Evolutionary conservation across 1,139 yeast species (phyloP).

Genomic region (Kodamaea anthophila): DNA sequence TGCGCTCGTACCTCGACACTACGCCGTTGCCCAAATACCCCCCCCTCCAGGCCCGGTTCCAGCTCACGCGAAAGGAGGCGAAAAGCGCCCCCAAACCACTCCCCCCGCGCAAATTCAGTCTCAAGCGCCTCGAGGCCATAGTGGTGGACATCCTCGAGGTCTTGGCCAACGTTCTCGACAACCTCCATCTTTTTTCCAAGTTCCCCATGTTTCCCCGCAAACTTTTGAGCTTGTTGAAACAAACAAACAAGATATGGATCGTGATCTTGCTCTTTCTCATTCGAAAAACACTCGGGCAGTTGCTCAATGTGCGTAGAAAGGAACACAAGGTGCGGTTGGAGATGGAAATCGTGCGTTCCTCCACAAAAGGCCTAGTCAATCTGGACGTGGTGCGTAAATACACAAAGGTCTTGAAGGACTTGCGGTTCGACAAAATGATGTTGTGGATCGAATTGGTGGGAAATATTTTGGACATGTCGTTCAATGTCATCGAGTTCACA

Average conservation of each 20-base stretch:
- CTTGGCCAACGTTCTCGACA: slow-evolving; percentile 37
- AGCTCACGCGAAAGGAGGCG: slow-evolving; percentile 8
- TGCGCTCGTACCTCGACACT: slow-evolving; percentile 9
- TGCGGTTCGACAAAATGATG: slow-evolving; percentile 42
- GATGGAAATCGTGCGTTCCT: slow-evolving; percentile 25
- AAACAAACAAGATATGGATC: slow-evolving; percentile 44
- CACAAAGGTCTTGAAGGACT: slow-evolving; percentile 37
- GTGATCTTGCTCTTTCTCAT: slow-evolving; percentile 37
- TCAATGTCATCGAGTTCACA: slow-evolving; percentile 38
- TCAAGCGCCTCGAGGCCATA: slow-evolving; percentile 27
- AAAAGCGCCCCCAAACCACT: slow-evolving; percentile 1
- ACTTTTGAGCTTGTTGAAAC: slow-evolving; percentile 28
- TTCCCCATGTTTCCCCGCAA: slow-evolving; percentile 38
- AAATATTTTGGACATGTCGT: slow-evolving; percentile 37
- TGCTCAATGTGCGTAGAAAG: slow-evolving; percentile 35
- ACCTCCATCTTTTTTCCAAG: slow-evolving; percentile 38
- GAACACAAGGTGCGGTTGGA: slow-evolving; percentile 36
- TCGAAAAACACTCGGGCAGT: slow-evolving; percentile 39
- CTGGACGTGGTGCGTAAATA: slow-evolving; percentile 31
- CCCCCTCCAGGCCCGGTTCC: slow-evolving; percentile 14
- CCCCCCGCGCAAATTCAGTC: slow-evolving; percentile 9
- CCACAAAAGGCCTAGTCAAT: slow-evolving; percentile 14
- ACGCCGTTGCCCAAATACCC: slow-evolving; percentile 16
- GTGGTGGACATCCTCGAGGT: slow-evolving; percentile 31
- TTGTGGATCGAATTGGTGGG: slow-evolving; percentile 38